A percentile compares a stretch with the other conserved stretches of the same genome.
Conservation (phyloP, 495 filamentous ascomycete genomes). For the Daldinia childiae region DNA sequence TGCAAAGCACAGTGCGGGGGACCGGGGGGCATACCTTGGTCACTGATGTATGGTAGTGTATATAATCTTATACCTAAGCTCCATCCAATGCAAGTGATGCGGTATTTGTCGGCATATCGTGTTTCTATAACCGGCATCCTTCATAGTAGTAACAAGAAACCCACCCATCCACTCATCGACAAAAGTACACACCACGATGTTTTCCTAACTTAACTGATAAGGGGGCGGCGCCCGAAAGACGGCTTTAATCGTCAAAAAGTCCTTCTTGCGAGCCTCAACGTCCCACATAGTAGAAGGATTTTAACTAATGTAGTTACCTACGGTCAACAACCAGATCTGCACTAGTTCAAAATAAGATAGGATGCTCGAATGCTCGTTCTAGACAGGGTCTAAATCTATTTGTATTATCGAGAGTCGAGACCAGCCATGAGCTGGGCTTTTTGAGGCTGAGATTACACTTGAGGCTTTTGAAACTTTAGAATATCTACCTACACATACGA, state of each 20-base stretch:
- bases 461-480: conserved; percentile 4
- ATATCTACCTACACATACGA: conserved; percentile 15
- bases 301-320: neutral
- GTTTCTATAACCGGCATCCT: conserved; percentile 7
- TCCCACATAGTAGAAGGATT: neutral
- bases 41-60: neutral
- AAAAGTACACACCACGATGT: neutral
- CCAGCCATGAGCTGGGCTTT: conserved; percentile 4
- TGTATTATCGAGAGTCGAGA: neutral
- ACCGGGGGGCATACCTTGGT: neutral
- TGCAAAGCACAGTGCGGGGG: conserved; percentile 7
- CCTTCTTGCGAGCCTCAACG: conserved; percentile 19
- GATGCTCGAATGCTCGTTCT: neutral
- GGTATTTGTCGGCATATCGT: conserved; percentile 32
- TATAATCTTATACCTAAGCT: neutral
- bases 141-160: neutral
- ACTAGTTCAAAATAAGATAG: conserved; percentile 5
- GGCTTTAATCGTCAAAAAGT: conserved; percentile 20
- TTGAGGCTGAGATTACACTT: conserved; percentile 1
- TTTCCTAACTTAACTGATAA: conserved; percentile 13
- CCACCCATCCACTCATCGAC: conserved; percentile 18
- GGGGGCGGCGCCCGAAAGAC: conserved; percentile 17
- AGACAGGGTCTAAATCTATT: conserved; percentile 1
- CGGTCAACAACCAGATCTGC: conserved; percentile 10
- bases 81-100: conserved; percentile 20